These are phyloP conservation scores for Boletus subparvulus DNA, from an alignment of 768 basidiomycete species.

Conservation along the genomic window DNA sequence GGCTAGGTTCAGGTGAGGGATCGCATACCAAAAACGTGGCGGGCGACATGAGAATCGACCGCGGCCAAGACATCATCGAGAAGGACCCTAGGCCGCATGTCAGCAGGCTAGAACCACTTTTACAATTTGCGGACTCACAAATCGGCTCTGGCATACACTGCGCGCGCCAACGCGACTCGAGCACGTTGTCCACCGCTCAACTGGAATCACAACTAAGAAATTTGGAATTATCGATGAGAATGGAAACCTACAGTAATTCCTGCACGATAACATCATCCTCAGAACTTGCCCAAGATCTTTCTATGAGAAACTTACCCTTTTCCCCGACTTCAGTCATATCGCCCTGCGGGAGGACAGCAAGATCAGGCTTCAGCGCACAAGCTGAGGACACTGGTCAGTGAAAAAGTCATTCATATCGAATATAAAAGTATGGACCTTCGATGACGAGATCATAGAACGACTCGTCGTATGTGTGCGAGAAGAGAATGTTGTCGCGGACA, in stretches of 20 bases:
- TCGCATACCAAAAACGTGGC: conserved; percentile 72
- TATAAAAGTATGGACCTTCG: conserved; percentile 50
- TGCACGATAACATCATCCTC: conserved; percentile 13
- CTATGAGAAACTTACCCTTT: conserved; percentile 51
- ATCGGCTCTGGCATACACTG: conserved; percentile 90
- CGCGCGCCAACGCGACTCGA: conserved; percentile 79
- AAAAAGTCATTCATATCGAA: not conserved
- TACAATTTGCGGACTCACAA: conserved; percentile 45
- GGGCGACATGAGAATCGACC: conserved; percentile 84
- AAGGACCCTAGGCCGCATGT: conserved; percentile 48
- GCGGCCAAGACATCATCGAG: conserved; percentile 90
- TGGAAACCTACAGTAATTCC: conserved; percentile 54
- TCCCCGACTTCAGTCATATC: conserved; percentile 87
- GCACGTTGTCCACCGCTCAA: conserved; percentile 85
- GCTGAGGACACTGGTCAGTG: conserved; percentile 39
- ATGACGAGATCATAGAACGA: conserved; percentile 79
- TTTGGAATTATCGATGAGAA: conserved; percentile 2
- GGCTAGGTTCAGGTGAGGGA: not conserved
- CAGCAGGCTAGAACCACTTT: not conserved
- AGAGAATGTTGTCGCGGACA: conserved; percentile 87
- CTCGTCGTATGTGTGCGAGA: conserved; percentile 87
- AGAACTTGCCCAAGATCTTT: not conserved
- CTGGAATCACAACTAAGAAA: conserved; percentile 35
- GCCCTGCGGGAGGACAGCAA: conserved; percentile 76
- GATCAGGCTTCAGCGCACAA: conserved; percentile 81